Evolutionary conservation across 129 eudicot genomes (phyloP).

Genomic region (Chrysanthemum lavandulifolium): DNA sequence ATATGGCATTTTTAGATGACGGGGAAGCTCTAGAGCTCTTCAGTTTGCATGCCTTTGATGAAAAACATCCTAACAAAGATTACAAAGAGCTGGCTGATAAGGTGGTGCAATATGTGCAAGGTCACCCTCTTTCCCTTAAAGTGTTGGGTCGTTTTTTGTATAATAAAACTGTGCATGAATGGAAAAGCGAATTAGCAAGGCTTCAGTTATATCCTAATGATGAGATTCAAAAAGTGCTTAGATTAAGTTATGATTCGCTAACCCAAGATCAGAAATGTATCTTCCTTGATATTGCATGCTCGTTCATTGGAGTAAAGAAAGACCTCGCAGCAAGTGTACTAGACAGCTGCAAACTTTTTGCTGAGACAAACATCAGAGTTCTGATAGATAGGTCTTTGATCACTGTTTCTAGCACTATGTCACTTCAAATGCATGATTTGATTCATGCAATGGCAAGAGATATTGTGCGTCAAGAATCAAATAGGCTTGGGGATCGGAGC

Average conservation of each 20-base stretch:
- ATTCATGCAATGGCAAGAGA: conserved; percentile 28
- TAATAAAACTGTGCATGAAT: background rate
- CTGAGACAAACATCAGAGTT: conserved; percentile 7
- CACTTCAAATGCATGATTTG: conserved; percentile 27
- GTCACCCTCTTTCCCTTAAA: conserved; percentile 20
- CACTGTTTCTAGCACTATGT: background rate
- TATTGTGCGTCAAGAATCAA: conserved; percentile 15
- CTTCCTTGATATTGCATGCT: conserved; percentile 32
- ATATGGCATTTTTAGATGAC: background rate
- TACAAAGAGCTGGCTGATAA: background rate
- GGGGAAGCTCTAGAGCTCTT: background rate
- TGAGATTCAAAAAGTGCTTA: conserved; percentile 10
- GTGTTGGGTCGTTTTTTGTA: conserved; percentile 27
- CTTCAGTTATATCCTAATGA: conserved; percentile 6
- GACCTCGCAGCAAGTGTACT: conserved; percentile 5
- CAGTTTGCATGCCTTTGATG: background rate
- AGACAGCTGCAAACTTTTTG: background rate
- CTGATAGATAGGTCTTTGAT: conserved; percentile 19
- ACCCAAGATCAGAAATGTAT: conserved; percentile 15
- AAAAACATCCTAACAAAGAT: background rate
- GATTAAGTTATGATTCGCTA: conserved; percentile 24
- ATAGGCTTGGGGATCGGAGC: background rate
- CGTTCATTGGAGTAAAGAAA: conserved; percentile 5
- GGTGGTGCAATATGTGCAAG: conserved; percentile 1
- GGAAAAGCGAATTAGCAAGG: conserved; percentile 21